phyloP scores from a whole-genome alignment of 2,329 filamentous ascomycete species.

The Fusarium nurragi region DNA sequence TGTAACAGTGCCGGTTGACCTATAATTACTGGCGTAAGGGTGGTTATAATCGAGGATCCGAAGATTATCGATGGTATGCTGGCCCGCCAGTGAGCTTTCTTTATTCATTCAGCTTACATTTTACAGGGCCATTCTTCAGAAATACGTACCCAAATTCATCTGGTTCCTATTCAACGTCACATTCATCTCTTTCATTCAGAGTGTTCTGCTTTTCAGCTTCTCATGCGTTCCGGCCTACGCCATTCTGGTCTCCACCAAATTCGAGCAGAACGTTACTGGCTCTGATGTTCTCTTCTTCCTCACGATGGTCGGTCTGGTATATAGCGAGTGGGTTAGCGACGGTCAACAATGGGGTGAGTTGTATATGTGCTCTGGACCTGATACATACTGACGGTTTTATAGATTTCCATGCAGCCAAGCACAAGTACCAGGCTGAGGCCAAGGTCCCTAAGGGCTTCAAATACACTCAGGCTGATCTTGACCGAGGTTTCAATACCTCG shows the following conservation, averaged over 20 bases:
- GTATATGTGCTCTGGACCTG: neutral
- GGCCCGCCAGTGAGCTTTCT: neutral
- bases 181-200: constrained; percentile 90
- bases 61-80: constrained; percentile 87
- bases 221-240: constrained; percentile 82
- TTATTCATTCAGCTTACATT: constrained; percentile 15
- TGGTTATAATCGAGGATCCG: constrained; percentile 86
- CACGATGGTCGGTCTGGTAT: constrained; percentile 60
- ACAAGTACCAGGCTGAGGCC: constrained; percentile 72
- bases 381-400: constrained; percentile 8
- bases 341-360: constrained; percentile 86
- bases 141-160: constrained; percentile 66
- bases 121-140: constrained; percentile 74
- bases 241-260: constrained; percentile 76
- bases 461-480: constrained; percentile 78
- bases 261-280: constrained; percentile 60
- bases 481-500: constrained; percentile 85
- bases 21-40: constrained; percentile 98
- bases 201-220: constrained; percentile 81
- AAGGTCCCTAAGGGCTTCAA: constrained; percentile 36
- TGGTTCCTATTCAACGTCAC: constrained; percentile 88
- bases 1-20: constrained; percentile 77
- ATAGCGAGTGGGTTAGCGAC: constrained; percentile 83
- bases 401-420: constrained; percentile 86
- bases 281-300: constrained; percentile 61